Percentiles rank a stretch among this genome's conserved stretches.
These are phyloP conservation scores for Phytophthora melonis DNA, from an alignment of 352 stramenopile genomes.

Conservation along the genomic window DNA sequence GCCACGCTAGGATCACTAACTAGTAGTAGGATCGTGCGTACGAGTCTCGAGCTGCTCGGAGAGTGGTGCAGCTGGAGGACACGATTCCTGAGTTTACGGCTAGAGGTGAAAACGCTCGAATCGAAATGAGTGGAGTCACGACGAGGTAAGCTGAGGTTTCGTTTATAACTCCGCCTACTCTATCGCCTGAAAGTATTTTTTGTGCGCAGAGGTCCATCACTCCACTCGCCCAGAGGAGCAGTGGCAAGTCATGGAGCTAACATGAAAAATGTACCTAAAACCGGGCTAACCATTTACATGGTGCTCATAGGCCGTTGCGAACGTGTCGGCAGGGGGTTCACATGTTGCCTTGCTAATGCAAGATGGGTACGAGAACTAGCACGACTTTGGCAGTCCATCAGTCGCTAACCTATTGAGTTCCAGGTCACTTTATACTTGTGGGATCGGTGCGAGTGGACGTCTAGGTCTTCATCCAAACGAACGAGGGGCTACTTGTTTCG, in stretches of 20 bases:
- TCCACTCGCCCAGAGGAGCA: conserved; percentile 67
- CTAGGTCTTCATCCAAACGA: conserved; percentile 78
- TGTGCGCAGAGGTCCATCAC: conserved; percentile 52
- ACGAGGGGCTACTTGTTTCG: conserved; percentile 61
- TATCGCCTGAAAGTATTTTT: neutral
- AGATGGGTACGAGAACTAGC: conserved; percentile 57
- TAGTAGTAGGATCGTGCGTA: conserved; percentile 56
- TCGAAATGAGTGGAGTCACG: conserved; percentile 86
- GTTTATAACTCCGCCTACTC: no score
- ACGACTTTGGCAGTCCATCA: neutral
- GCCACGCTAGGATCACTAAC: no score
- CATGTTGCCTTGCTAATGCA: conserved; percentile 88
- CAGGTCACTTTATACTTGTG: conserved; percentile 93
- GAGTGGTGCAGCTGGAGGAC: conserved; percentile 70
- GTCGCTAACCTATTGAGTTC: neutral
- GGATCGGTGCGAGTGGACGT: conserved; percentile 81
- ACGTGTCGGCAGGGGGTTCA: conserved; percentile 79
- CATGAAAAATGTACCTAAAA: neutral
- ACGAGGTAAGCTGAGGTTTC: conserved; percentile 45
- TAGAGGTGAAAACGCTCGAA: conserved; percentile 60
- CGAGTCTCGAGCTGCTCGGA: conserved; percentile 54
- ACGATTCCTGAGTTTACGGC: conserved; percentile 65
- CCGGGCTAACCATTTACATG: neutral
- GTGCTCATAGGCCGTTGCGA: conserved; percentile 56
- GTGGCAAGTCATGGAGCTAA: conserved; percentile 43